A percentile compares a stretch with the other conserved stretches of the same genome.
Conservation (phyloP, 2,329 filamentous ascomycete species). For the Diaporthe capsici region DNA sequence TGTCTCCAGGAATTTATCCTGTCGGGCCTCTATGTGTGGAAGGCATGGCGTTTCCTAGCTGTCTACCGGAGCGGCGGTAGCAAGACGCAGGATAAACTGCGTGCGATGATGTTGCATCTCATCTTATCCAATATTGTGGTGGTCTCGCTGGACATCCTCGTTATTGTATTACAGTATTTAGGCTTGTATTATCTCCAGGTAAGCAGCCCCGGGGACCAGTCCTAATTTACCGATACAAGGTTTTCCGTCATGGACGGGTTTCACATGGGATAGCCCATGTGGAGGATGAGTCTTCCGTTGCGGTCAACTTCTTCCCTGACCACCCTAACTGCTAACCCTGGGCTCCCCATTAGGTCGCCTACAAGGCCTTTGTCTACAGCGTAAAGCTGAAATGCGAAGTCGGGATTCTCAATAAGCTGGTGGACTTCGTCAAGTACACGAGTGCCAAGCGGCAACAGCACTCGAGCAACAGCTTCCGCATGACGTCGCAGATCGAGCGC, state of each 20-base stretch:
- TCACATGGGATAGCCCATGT: neutral
- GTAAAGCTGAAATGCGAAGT: constrained; percentile 56
- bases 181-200: constrained; percentile 53
- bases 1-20: constrained; percentile 69
- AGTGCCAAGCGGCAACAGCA: neutral
- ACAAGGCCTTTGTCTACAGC: constrained; percentile 53
- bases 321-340: neutral
- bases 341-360: constrained; percentile 39
- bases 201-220: neutral
- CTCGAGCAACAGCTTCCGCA: constrained; percentile 27
- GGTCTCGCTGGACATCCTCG: constrained; percentile 54
- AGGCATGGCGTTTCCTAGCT: constrained; percentile 64
- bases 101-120: constrained; percentile 63
- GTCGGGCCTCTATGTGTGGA: constrained; percentile 66
- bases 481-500: constrained; percentile 39
- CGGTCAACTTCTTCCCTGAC: neutral
- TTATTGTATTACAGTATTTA: constrained; percentile 52
- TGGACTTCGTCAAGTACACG: constrained; percentile 47
- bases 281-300: neutral
- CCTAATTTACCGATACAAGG: neutral
- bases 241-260: neutral
- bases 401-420: constrained; percentile 52
- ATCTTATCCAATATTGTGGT: constrained; percentile 60
- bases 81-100: constrained; percentile 48
- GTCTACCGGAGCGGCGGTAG: constrained; percentile 54